Evolutionary conservation across 2,329 filamentous ascomycete species (phyloP), one percentile per base, ranked within the genome.

Genomic region (Cryphonectria parasitica): DNA sequence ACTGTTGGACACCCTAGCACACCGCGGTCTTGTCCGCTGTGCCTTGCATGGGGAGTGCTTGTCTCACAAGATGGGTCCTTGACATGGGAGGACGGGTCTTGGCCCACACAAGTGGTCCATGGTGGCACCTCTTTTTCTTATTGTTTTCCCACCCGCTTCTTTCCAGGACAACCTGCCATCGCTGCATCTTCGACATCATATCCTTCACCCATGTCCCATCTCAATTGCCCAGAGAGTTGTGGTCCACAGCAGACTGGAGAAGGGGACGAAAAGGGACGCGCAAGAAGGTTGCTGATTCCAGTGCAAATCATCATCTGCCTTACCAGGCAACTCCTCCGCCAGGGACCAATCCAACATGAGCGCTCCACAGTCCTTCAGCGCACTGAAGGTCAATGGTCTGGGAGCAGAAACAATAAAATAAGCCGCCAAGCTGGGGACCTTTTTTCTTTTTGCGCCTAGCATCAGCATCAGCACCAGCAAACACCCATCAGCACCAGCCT

Each of bases 231-330:
- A 36, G 25, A 36, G 64, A 43, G 43, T 2, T 22, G 28, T 65
- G 36, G 56, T 61, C 25, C n/a, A 52, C 41, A 34, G 19, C 28
- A 13, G 63, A 19, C 8, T 25, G 45, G 45, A 49, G 45, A 45
- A 17, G 3, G 25, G 58, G 31, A 39, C 6, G 58, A 7, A 15
- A 28, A 28, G 10, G n/a, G 11, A 54, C 49, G 49, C 19, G 1
- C 25, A 13, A 17, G 54, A 13, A 31, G 3, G 25, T 19, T 28
- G 39, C 39, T 60, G 52, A 43, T 45, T 67, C 54, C n/a, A 25
- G 43, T 60, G 54, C 65, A 67, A 67, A 67, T 67, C 65, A 67
- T 60, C 25, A 67, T 67, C 65, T 45, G 52, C 52, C 49, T 19
- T 60, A 39, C 54, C 41, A 31, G 45, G 19, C 45, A 49, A 3